A percentile compares a stretch with the other conserved stretches of the same genome.
Evolutionary conservation across 1,284 basidiomycete species (phyloP).

Genomic region (Puccinia horiana): DNA sequence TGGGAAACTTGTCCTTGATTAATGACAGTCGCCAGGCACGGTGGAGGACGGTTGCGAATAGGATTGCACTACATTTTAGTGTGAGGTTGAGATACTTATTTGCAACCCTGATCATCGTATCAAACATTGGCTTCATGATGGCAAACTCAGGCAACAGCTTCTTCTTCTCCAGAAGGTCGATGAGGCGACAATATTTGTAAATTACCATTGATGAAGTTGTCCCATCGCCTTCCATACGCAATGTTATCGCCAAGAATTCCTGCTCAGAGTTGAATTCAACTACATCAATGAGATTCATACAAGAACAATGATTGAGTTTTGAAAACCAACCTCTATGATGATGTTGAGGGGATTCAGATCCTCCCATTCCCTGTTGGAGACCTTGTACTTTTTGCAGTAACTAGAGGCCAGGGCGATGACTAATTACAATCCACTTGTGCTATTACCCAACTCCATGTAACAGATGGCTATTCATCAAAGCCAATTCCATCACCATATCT

Average conservation of each 20-base stretch:
- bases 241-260: slow-evolving; percentile 4
- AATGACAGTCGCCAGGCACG: background rate
- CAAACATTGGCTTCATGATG: no score
- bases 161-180: background rate
- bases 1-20: background rate
- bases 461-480: no score
- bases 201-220: background rate
- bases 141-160: background rate
- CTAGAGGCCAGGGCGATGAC: no score
- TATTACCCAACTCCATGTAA: no score
- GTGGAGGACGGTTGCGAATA: background rate
- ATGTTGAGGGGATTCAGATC: no score
- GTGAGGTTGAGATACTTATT: background rate
- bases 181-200: background rate
- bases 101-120: background rate
- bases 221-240: background rate
- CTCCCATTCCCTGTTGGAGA: no score
- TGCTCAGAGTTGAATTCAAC: no score
- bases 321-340: background rate
- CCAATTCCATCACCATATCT: no score
- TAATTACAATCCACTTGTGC: no score
- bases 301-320: no score
- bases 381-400: no score
- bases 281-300: no score
- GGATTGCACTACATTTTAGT: background rate